These are phyloP conservation scores for Pichia sp. DNA, from an alignment of 1,139 yeast species.

Conservation along the genomic window DNA sequence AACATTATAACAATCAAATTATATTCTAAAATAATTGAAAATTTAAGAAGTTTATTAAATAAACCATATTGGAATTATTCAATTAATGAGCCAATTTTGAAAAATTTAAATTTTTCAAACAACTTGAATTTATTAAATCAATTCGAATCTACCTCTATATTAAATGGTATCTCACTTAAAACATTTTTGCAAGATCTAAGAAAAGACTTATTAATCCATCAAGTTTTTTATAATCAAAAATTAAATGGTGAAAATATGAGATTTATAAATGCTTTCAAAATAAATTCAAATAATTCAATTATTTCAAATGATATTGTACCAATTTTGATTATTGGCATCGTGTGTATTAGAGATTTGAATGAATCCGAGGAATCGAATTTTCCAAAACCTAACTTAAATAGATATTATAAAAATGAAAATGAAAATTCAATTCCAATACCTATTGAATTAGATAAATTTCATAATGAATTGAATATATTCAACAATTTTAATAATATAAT, in stretches of 20 bases:
- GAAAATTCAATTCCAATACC: neutral
- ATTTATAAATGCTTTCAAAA: conserved; percentile 51
- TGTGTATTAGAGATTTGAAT: conserved; percentile 16
- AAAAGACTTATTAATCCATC: neutral
- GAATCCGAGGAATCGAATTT: neutral
- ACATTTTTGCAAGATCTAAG: neutral
- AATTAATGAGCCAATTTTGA: neutral
- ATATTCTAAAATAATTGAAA: neutral
- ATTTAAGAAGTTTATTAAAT: neutral
- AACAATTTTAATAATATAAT: neutral
- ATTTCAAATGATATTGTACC: conserved; percentile 34
- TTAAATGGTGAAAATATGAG: conserved; percentile 31
- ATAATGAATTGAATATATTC: neutral
- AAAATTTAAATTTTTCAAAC: conserved; percentile 1
- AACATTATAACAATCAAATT: neutral
- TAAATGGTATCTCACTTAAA: neutral
- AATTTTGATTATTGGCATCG: conserved; percentile 51
- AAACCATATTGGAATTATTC: neutral
- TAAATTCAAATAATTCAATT: conserved; percentile 30
- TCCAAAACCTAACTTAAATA: neutral
- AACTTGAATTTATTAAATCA: neutral
- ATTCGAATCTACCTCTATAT: neutral
- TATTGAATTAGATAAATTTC: neutral
- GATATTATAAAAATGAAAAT: neutral
- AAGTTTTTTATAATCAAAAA: conserved; percentile 9